Evolutionary conservation across 2,329 filamentous ascomycete genomes (phyloP), one percentile per base, ranked within the genome.

Genomic region (Torrubiella hemipterigena): DNA sequence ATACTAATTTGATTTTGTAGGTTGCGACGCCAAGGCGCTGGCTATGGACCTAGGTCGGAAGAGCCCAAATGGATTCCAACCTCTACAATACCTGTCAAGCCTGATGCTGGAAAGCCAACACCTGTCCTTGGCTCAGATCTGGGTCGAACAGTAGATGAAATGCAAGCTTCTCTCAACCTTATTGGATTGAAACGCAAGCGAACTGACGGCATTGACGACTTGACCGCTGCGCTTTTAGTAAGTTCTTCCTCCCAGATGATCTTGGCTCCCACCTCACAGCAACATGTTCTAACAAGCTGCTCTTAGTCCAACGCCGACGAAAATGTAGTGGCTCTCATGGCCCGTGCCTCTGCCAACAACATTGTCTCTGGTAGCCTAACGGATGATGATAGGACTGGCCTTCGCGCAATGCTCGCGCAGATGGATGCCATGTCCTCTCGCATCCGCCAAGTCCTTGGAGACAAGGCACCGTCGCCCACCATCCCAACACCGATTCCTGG

Each of bases 111-210:
- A 29, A 33, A 20, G 45, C 45, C 19, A 31, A 45, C 27, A 25
- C 17, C 28, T 17, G 18, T 32, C 22, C 17, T 41, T 29, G 46
- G 61, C 39, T 56, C 62, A 43, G 38, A 58, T 46, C 39, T 50
- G 31, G 52, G 56, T 32, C 60, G 57, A 30, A 60, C 55, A n/a
- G 54, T 81, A 14, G 63, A 68, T 31, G 72, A 81, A 50, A 68
- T 79, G 46, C 77, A 81, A 47, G 67, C 74, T 26, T 77, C 75
- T 5, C 62, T 83, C 37, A 75, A 73, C 37, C 61, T 85, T 19
- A 61, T 68, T 27, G 65, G 69, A 38, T 58, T 83, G 29, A 62
- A 61, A 33, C 61, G 63, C 40, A 59, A 65, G 38, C 54, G 55
- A 32, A 61, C 65, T 16, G 58, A 70, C 30, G 58, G 61, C 19